These are phyloP conservation scores for Candida ponderosae DNA, from an alignment of 805 yeast species.

Conservation along the genomic window DNA sequence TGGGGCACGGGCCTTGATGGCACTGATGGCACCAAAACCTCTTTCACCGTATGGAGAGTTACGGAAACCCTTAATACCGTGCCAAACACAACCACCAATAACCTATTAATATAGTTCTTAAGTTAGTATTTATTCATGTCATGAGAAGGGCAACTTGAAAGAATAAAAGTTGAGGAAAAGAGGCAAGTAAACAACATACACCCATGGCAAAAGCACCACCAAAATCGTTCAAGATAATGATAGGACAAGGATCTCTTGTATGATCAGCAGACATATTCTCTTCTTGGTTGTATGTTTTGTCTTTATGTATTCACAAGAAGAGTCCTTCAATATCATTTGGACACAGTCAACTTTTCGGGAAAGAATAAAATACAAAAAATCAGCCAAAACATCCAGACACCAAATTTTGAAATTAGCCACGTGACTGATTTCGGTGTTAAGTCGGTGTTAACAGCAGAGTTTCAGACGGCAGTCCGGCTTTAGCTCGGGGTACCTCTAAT, in stretches of 20 bases:
- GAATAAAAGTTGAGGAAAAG: not conserved
- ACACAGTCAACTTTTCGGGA: too few species aligned
- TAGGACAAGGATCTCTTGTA: conserved; percentile 98
- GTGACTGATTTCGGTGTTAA: too few species aligned
- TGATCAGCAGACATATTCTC: conserved; percentile 85
- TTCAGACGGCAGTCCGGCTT: too few species aligned
- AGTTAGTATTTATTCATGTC: not conserved
- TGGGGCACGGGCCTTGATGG: conserved; percentile 94
- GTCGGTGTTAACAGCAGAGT: too few species aligned
- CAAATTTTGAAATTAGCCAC: too few species aligned
- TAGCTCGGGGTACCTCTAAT: too few species aligned
- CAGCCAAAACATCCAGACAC: too few species aligned
- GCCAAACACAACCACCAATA: conserved; percentile 98
- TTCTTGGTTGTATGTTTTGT: too few species aligned
- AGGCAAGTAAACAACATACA: conserved; percentile 28
- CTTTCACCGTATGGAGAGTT: conserved; percentile 97
- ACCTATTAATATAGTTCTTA: conserved; percentile 19
- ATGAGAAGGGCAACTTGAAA: not conserved
- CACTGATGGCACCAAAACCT: conserved; percentile 79
- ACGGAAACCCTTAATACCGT: conserved; percentile 97
- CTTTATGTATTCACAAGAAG: too few species aligned
- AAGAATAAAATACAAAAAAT: too few species aligned
- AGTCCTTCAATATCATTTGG: too few species aligned
- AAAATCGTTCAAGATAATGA: conserved; percentile 90
- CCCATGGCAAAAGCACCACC: conserved; percentile 99